Evolutionary conservation across 1,284 basidiomycete species (phyloP).

Genomic region (Puccinia horiana): DNA sequence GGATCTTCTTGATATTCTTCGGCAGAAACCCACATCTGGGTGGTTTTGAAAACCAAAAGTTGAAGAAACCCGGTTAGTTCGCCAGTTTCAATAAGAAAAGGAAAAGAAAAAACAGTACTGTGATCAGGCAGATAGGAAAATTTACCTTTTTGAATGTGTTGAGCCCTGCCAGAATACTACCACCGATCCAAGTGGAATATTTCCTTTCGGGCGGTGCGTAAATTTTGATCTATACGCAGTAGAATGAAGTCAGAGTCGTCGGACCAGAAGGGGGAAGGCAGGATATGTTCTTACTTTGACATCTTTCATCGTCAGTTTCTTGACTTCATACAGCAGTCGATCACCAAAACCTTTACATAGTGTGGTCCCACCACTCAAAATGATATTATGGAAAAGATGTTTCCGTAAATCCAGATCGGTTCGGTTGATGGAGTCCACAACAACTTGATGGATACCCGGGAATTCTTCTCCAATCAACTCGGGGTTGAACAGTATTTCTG

Average conservation of each 20-base stretch:
- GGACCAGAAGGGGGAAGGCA: background rate
- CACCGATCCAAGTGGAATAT: conserved; percentile 99
- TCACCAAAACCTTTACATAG: conserved; percentile 94
- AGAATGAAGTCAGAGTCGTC: background rate
- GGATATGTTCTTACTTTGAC: conserved; percentile 65
- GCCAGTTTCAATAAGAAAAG: conserved; percentile 40
- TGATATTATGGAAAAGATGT: conserved; percentile 92
- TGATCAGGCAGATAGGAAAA: background rate
- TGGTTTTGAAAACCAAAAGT: conserved; percentile 18
- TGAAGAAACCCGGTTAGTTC: background rate
- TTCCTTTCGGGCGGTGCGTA: conserved; percentile 99
- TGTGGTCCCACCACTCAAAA: conserved; percentile 93
- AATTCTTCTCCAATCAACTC: conserved; percentile 95
- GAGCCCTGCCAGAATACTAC: conserved; percentile 89
- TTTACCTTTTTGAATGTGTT: conserved; percentile 94
- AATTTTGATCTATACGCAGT: conserved; percentile 75
- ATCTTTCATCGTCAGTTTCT: conserved; percentile 93
- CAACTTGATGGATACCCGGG: conserved; percentile 91
- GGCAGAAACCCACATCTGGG: conserved; percentile 95
- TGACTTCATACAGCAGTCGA: conserved; percentile 88
- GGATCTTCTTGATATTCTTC: conserved; percentile 99
- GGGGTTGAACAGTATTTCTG: conserved; percentile 97
- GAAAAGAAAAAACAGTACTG: background rate
- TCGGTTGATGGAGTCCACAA: conserved; percentile 62
- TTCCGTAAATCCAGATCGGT: conserved; percentile 87